Conservation (phyloP, 129 eudicot genomes). For the Tagetes patula region DNA sequence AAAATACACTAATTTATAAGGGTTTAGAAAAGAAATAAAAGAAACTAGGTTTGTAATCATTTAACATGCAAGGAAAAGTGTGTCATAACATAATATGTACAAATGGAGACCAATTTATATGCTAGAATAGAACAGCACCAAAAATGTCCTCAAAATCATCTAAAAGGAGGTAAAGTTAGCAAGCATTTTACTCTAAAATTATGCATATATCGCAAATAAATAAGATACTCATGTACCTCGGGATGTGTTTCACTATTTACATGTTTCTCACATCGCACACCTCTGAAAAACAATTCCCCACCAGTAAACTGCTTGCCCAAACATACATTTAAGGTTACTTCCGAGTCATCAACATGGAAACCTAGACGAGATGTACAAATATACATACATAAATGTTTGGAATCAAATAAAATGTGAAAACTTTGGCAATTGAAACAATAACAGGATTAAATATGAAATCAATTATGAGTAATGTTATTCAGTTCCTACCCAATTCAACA, state of each 20-base stretch:
- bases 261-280: constrained; percentile 91
- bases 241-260: constrained; percentile 70
- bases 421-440: constrained; percentile 11
- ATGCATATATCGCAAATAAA: constrained; percentile 3
- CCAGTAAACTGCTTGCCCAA: constrained; percentile 86
- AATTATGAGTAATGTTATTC: neutral
- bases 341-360: constrained; percentile 95
- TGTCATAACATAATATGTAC: neutral
- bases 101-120: neutral
- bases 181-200: neutral
- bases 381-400: constrained; percentile 13
- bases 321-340: constrained; percentile 86
- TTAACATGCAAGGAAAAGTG: neutral
- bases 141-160: neutral
- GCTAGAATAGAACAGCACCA: neutral
- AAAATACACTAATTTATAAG: neutral
- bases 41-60: neutral
- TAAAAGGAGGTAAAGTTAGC: neutral
- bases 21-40: neutral
- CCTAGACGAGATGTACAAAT: constrained; percentile 38
- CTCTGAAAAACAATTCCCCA: constrained; percentile 89
- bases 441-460: neutral
- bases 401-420: neutral
- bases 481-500: constrained; percentile 60
- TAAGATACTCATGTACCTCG: constrained; percentile 51